A percentile compares a stretch with the other conserved stretches of the same genome.
Evolutionary conservation across 257 asterid genomes (phyloP).

Genomic region (Penstemon newberryi): DNA sequence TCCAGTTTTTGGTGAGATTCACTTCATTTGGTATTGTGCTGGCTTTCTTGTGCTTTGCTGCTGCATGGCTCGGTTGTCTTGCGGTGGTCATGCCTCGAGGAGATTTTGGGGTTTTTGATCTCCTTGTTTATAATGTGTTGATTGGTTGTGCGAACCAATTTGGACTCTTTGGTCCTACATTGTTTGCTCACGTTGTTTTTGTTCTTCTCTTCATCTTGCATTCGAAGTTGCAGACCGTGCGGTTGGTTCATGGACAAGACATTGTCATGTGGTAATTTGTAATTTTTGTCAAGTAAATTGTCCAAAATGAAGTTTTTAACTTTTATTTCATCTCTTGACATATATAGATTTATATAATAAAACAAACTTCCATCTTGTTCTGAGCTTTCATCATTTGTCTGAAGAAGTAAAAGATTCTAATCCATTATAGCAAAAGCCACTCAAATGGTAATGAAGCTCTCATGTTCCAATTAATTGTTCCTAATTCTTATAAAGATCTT

Average conservation of each 20-base stretch:
- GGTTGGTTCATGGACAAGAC: slow-evolving; percentile 6
- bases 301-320: too few species aligned
- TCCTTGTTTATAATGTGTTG: slow-evolving; percentile 21
- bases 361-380: too few species aligned
- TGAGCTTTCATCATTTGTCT: too few species aligned
- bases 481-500: too few species aligned
- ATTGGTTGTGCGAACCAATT: slow-evolving; percentile 26
- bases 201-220: slow-evolving; percentile 18
- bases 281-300: too few species aligned
- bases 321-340: too few species aligned
- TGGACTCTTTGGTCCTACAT: slow-evolving; percentile 21
- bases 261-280: slow-evolving; percentile 11
- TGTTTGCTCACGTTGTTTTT: slow-evolving; percentile 18
- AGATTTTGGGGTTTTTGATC: slow-evolving; percentile 30
- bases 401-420: too few species aligned
- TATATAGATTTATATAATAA: too few species aligned
- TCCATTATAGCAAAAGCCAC: too few species aligned
- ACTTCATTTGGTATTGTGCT: slow-evolving; percentile 2
- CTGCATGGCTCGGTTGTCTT: slow-evolving; percentile 24
- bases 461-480: too few species aligned
- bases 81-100: slow-evolving; percentile 28
- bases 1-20: slow-evolving; percentile 18
- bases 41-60: slow-evolving; percentile 17
- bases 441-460: too few species aligned
- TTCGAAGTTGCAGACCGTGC: background rate